phyloP scores from a whole-genome alignment of 768 basidiomycete genomes.

The Galerina marginata region DNA sequence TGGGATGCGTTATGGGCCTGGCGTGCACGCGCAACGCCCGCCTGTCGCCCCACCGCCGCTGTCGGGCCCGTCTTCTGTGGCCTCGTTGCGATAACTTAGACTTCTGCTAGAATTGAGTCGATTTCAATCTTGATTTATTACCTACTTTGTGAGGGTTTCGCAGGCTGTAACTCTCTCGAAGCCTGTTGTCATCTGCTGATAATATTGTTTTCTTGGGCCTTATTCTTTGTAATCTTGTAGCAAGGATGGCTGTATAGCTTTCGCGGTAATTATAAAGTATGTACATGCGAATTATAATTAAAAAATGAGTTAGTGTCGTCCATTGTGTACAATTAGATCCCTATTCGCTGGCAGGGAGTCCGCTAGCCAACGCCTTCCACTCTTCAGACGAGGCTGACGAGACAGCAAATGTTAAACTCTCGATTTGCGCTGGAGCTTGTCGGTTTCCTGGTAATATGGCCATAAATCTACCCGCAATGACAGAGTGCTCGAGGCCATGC shows the following conservation, averaged over 20 bases:
- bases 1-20: conserved; percentile 22
- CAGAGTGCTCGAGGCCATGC: background rate
- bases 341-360: no score
- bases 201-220: no score
- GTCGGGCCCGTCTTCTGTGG: background rate
- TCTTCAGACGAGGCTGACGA: background rate
- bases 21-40: conserved; percentile 19
- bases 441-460: background rate
- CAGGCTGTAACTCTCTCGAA: no score
- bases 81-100: background rate
- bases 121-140: no score
- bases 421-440: background rate
- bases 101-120: no score
- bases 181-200: no score
- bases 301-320: background rate
- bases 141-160: no score
- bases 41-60: conserved; percentile 2
- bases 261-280: no score
- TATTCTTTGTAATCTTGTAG: no score
- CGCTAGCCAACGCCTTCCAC: background rate
- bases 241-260: no score
- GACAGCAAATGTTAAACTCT: conserved; percentile 4
- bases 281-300: no score
- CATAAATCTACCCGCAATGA: background rate
- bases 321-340: no score